Evolutionary conservation across 2,329 filamentous ascomycete genomes (phyloP), one percentile per base, ranked within the genome.

Genomic region (Mollisiaceae sp.): DNA sequence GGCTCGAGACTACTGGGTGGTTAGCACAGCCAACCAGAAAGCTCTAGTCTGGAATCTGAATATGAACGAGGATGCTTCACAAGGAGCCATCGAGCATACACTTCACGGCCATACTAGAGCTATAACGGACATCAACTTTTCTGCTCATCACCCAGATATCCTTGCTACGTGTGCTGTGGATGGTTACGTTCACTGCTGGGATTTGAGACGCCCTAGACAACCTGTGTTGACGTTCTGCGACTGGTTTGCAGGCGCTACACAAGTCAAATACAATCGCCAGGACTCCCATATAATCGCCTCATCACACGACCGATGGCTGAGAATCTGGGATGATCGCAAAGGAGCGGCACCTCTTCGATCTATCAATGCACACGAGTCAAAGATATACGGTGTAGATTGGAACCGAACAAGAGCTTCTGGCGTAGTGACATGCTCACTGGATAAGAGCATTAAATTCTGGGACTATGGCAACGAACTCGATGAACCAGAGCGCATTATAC

Each of bases 81-180:
- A 85, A 8, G 87, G 87, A 2, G 86, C 88, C 47, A 93, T 97
- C 68, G 92, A 97, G 77, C 91, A 94, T 77, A 94, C 93, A 14
- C 83, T 97, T 15, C 91, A 96, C 73, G 93, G 90, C 1, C 94
- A 92, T 77, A 92, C 88, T 55, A 86, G 94, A 70, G 93, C 94
- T 68, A 97, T 97, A 71, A 97, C 94, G 8, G 94, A 97, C 76
- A 93, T 97, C 77, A 97, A 97, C 77, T 97, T 97, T 78, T 97
- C 93, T 0, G 93, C 94, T 5, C 92, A 97, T 72, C 91, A 97
- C 75, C 92, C 93, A 0, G 94, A 97, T 75, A 83, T 94, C 52
- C 85, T 97, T 18, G 92, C 93, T 11, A 97, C 94, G 0, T 97
- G 93, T 77, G 91, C 93, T 3, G 92, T 97, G 36, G 94, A 97